Percentiles rank a stretch among this genome's conserved stretches.
These are phyloP conservation scores for Musa troglodytarum DNA, from an alignment of 176 grass and related monocot species.

Conservation along the genomic window DNA sequence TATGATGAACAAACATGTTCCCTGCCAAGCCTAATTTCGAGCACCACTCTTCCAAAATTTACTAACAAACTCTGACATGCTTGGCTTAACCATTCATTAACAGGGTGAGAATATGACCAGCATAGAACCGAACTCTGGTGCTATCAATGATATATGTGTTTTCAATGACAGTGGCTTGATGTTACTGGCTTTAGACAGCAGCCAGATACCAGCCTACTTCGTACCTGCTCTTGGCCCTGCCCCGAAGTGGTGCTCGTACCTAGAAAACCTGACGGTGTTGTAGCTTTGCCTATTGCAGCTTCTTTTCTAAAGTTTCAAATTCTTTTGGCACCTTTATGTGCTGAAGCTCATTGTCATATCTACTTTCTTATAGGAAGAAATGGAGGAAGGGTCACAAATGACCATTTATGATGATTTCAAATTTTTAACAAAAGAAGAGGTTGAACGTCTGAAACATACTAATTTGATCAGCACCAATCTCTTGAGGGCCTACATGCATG, in stretches of 20 bases:
- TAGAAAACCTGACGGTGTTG: constrained; percentile 87
- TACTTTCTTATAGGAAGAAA: constrained; percentile 66
- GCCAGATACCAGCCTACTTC: constrained; percentile 85
- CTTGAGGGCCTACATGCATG: constrained; percentile 63
- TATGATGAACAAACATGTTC: neutral
- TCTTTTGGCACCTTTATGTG: neutral
- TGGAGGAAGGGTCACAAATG: constrained; percentile 75
- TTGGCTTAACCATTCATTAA: constrained; percentile 23
- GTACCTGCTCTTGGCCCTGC: constrained; percentile 85
- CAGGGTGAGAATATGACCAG: constrained; percentile 95
- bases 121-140: constrained; percentile 67
- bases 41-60: neutral
- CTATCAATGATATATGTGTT: constrained; percentile 83
- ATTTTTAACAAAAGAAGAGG: constrained; percentile 75
- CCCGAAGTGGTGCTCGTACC: constrained; percentile 94
- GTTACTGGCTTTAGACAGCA: constrained; percentile 76
- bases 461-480: constrained; percentile 54
- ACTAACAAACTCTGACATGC: neutral
- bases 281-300: constrained; percentile 4
- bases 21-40: neutral
- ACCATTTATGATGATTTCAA: constrained; percentile 69
- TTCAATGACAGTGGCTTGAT: constrained; percentile 75
- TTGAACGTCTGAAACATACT: constrained; percentile 67
- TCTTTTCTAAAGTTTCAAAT: neutral
- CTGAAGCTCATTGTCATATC: neutral